These are phyloP conservation scores for Trifolium fragiferum DNA, from an alignment of 306 rosid genomes.

Conservation along the genomic window DNA sequence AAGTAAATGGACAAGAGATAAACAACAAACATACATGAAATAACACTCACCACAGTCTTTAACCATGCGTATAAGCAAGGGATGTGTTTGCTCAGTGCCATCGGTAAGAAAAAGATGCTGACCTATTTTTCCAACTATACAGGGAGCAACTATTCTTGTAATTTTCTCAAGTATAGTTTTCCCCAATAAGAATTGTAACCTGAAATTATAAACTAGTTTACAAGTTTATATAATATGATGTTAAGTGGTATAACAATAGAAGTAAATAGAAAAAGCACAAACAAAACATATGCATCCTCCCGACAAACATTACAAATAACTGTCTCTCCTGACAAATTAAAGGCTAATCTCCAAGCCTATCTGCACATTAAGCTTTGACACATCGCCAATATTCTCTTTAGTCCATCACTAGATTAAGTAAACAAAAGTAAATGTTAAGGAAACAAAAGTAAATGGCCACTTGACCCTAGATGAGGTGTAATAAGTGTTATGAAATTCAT, in stretches of 20 bases:
- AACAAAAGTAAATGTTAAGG: too few species aligned
- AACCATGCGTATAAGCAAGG: slow-evolving; percentile 84
- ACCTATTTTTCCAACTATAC: slow-evolving; percentile 88
- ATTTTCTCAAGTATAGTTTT: slow-evolving; percentile 73
- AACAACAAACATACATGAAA: slow-evolving; percentile 70
- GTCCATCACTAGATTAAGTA: background rate
- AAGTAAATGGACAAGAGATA: slow-evolving; percentile 13
- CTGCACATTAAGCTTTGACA: too few species aligned
- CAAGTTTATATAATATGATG: slow-evolving; percentile 10
- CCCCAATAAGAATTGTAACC: slow-evolving; percentile 98
- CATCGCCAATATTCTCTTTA: too few species aligned
- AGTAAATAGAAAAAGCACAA: too few species aligned
- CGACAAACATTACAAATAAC: too few species aligned
- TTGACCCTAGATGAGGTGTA: too few species aligned
- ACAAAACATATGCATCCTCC: too few species aligned
- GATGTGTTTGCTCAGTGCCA: slow-evolving; percentile 74
- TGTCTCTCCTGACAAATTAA: too few species aligned
- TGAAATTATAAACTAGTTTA: slow-evolving; percentile 44
- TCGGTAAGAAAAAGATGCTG: slow-evolving; percentile 86
- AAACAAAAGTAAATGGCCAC: too few species aligned
- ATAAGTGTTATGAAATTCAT: too few species aligned
- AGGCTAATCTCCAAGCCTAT: too few species aligned
- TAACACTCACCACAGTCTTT: slow-evolving; percentile 62
- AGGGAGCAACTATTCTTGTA: slow-evolving; percentile 76
- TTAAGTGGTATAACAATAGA: too few species aligned